A percentile compares a stretch with the other conserved stretches of the same genome.
Evolutionary conservation across 495 filamentous ascomycete species (phyloP).

Genomic region (Xylaria nigripes): DNA sequence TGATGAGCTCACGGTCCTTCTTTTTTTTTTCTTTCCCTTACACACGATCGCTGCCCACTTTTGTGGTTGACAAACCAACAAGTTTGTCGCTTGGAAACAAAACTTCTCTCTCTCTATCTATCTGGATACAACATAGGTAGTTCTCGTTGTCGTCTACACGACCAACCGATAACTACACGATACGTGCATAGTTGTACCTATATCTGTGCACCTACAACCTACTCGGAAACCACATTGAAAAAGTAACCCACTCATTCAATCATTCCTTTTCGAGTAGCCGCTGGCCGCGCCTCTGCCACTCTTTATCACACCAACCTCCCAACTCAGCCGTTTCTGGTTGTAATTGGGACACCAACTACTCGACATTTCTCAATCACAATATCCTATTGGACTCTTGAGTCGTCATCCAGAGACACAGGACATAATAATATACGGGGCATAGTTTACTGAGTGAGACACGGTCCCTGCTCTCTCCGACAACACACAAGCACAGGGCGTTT

Average conservation of each 20-base stretch:
- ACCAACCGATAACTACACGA: constrained; percentile 1
- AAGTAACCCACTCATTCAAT: neutral
- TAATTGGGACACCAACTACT: neutral
- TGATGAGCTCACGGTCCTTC: neutral
- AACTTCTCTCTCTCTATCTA: neutral
- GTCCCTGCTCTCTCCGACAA: constrained; percentile 5
- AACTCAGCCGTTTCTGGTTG: neutral
- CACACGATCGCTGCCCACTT: neutral
- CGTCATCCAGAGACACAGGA: neutral
- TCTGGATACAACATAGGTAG: too few relatives aligned
- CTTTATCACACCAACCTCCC: neutral
- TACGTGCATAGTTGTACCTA: neutral
- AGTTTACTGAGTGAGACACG: neutral
- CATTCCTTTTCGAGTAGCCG: constrained; percentile 6
- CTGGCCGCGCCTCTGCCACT: constrained; percentile 7
- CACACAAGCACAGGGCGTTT: constrained; percentile 12
- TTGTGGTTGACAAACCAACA: neutral
- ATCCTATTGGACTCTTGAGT: neutral
- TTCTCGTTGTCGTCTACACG: constrained; percentile 2
- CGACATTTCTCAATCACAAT: neutral
- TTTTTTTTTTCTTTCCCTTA: neutral
- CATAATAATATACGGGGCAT: neutral
- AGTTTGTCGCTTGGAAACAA: constrained; percentile 2
- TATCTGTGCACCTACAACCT: neutral
- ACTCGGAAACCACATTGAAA: neutral